Conservation (phyloP, 805 yeast genomes). For the Saturnispora sanitii region DNA sequence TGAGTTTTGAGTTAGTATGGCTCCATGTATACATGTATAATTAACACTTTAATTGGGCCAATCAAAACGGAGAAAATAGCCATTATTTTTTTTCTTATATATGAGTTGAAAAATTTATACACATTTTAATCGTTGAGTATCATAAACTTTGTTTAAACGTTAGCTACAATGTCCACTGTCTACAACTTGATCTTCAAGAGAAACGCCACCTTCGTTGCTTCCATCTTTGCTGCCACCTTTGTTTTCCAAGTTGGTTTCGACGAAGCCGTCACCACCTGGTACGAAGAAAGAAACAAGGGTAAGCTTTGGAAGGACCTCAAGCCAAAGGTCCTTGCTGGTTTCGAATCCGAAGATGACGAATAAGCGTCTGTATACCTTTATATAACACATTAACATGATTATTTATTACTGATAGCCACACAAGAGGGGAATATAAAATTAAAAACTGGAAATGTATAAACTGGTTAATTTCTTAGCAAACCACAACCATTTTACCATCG, state of each 20-base stretch:
- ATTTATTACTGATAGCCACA: neutral
- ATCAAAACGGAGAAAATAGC: neutral
- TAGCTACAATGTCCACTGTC: constrained; percentile 29
- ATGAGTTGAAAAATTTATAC: neutral
- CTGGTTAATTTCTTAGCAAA: constrained; percentile 8
- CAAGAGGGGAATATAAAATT: no score
- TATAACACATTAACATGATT: constrained; percentile 1
- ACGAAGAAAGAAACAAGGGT: constrained; percentile 71
- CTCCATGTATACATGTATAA: no score
- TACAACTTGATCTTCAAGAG: constrained; percentile 74
- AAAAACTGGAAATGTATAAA: neutral
- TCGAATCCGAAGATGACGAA: constrained; percentile 48
- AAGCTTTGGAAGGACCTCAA: constrained; percentile 80
- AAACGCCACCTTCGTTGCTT: constrained; percentile 79
- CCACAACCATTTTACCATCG: constrained; percentile 12
- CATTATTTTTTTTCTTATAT: neutral
- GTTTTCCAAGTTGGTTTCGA: constrained; percentile 76
- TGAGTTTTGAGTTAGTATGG: neutral
- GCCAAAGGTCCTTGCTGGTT: constrained; percentile 41
- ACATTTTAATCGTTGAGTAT: neutral
- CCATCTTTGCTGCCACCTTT: constrained; percentile 77
- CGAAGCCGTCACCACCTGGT: constrained; percentile 55
- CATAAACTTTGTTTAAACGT: constrained; percentile 1
- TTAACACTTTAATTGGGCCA: neutral
- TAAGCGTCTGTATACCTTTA: constrained; percentile 15